Base-by-base conservation (phyloP, 768 basidiomycete species). In the Trametes cingulata region DNA sequence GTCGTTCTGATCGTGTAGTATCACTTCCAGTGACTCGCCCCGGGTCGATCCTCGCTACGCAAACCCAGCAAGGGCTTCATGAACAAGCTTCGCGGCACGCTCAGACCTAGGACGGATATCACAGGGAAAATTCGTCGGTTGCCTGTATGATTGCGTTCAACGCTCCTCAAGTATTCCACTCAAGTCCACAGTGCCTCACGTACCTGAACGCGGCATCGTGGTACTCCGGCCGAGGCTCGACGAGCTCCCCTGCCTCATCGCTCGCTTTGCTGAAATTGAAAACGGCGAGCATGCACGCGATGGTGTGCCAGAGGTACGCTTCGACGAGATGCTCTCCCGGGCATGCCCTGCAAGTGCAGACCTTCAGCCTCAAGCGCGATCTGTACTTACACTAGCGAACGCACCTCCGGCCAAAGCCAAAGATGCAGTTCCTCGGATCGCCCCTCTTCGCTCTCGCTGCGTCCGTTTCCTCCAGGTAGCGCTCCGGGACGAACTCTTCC, bases 31-130 rank as follows among this genome's bases (percentile, higher is more conserved):
- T 10, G 29, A 33, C 29, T 10, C 29, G 10, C 29, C 29, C 4
- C 10, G 29, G 10, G 6, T 33, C 29, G 29, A 33, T n/a, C 6
- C 10, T 4, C 4, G 10, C 6, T 33, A 33, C 6, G 29, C 27
- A 24, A 22, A 29, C 2, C 24, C 46, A 47, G 29, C 29, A 33
- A 33, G 6, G 22, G 56, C 58, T 36, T 62, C 56, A 5, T 49
- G 52, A n/a, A 62, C 29, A 2, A 62, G 41, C 57, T 46, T 9
- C 1, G 52, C 25, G 1, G 58, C 48, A 48, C 50, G 56, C 37
- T 80, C 80, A 2, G 80, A 82, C 52, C 83, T 72, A 4, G 81
- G 82, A 29, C 77, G 73, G 35, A 84, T 79, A 49, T 78, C 76
- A 66, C 78, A 82, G 48, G 74, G 65, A 71, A 84, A 84, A 12